phyloP scores from a whole-genome alignment of 208 protist species.

The Acanthamoeba sp. region DNA sequence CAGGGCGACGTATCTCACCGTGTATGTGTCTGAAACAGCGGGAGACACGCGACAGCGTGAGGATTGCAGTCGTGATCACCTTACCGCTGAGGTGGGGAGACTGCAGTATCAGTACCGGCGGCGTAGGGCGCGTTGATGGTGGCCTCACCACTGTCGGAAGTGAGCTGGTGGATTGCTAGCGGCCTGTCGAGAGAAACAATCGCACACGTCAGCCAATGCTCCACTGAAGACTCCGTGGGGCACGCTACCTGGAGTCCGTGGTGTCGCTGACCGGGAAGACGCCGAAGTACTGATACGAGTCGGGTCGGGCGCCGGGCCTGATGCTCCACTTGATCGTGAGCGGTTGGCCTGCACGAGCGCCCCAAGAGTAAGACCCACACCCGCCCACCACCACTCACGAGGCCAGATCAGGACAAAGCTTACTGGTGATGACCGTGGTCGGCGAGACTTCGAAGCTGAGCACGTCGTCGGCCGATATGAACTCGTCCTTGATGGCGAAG shows the following conservation, averaged over 20 bases:
- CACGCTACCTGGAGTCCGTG: background rate
- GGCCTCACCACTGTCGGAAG: constrained; percentile 1
- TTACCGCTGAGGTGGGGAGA: background rate
- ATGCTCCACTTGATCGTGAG: constrained; percentile 8
- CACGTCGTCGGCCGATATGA: background rate
- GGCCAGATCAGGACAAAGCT: background rate
- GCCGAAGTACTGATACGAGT: constrained; percentile 23
- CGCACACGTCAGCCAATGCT: too few species aligned
- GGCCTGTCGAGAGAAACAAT: too few species aligned
- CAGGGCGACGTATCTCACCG: background rate
- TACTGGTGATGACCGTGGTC: background rate
- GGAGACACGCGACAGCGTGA: background rate
- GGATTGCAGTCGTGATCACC: background rate
- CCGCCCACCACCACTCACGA: too few species aligned
- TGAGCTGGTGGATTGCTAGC: background rate
- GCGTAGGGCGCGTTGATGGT: constrained; percentile 8
- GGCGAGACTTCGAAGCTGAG: constrained; percentile 54
- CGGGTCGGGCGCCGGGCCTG: background rate
- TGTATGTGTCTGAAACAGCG: constrained; percentile 1
- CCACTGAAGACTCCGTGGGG: background rate
- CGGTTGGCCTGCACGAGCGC: background rate
- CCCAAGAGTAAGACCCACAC: too few species aligned
- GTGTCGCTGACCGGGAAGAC: constrained; percentile 7
- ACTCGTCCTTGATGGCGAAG: background rate
- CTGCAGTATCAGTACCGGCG: background rate